phyloP scores from a whole-genome alignment of 202 grass and related monocot genomes.

The Saccharum hybrid region DNA sequence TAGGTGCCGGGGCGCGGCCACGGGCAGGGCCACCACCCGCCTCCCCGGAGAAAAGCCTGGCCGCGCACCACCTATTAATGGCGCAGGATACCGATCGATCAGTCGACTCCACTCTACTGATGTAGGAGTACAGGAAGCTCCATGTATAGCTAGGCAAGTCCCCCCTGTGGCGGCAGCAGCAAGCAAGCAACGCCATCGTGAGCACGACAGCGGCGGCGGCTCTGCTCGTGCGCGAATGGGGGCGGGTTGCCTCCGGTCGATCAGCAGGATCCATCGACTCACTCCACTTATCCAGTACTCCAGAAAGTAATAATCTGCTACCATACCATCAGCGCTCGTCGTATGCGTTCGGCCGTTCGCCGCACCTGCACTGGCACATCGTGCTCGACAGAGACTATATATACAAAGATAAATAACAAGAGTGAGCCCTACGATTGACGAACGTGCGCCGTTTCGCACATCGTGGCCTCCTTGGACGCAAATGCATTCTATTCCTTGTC shows the following conservation, averaged over 20 bases:
- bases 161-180: neutral
- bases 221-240: neutral
- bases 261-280: neutral
- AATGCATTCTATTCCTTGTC: too few species aligned
- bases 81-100: neutral
- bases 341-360: too few species aligned
- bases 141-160: neutral
- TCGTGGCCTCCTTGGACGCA: too few species aligned
- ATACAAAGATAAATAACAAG: neutral
- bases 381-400: neutral
- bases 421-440: neutral
- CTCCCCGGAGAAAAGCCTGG: neutral
- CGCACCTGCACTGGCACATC: neutral
- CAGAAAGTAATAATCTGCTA: too few species aligned
- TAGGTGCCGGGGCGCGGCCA: constrained; percentile 43
- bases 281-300: neutral
- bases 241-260: neutral
- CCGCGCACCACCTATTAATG: neutral
- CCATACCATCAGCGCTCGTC: neutral
- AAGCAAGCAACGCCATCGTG: neutral
- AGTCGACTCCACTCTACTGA: neutral
- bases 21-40: neutral
- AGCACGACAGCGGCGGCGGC: neutral
- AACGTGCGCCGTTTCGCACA: too few species aligned
- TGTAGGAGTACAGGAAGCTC: neutral